Conservation (phyloP, 2,329 filamentous ascomycete species). For the Ceratocystis papillata region DNA sequence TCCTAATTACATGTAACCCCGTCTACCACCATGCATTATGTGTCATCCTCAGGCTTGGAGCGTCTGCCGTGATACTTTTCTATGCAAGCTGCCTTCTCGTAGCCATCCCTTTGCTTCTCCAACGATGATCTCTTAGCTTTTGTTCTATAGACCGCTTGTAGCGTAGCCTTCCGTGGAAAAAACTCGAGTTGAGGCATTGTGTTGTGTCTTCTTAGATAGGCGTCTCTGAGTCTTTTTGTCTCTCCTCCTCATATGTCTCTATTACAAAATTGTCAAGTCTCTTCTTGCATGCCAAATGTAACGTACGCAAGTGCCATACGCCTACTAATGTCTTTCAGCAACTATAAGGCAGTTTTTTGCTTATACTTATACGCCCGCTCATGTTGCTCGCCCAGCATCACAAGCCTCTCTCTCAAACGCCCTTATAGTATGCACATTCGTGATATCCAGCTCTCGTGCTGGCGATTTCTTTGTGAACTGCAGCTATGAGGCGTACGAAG, state of each 20-base stretch:
- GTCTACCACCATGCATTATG: too few species aligned
- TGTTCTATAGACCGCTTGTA: too few species aligned
- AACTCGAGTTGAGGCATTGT: too few species aligned
- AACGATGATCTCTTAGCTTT: too few species aligned
- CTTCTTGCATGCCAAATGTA: conserved; percentile 11
- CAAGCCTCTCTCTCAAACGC: background rate
- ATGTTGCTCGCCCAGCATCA: background rate
- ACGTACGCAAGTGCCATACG: background rate
- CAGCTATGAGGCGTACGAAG: background rate
- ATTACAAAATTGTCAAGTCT: background rate
- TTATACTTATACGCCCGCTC: background rate
- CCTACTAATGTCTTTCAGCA: background rate
- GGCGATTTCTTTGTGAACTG: conserved; percentile 1
- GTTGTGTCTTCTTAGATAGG: too few species aligned
- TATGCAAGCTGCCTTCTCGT: too few species aligned
- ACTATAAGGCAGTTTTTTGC: background rate
- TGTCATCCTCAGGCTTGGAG: too few species aligned
- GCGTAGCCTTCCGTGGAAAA: too few species aligned
- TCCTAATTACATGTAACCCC: background rate
- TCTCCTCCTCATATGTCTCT: background rate
- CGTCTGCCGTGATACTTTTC: background rate
- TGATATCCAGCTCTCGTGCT: conserved; percentile 6
- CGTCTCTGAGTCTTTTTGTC: background rate
- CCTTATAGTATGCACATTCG: conserved; percentile 2
- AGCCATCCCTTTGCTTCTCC: too few species aligned